These are phyloP conservation scores for Sparassis latifolia DNA, from an alignment of 1,284 basidiomycete genomes.

Conservation along the genomic window DNA sequence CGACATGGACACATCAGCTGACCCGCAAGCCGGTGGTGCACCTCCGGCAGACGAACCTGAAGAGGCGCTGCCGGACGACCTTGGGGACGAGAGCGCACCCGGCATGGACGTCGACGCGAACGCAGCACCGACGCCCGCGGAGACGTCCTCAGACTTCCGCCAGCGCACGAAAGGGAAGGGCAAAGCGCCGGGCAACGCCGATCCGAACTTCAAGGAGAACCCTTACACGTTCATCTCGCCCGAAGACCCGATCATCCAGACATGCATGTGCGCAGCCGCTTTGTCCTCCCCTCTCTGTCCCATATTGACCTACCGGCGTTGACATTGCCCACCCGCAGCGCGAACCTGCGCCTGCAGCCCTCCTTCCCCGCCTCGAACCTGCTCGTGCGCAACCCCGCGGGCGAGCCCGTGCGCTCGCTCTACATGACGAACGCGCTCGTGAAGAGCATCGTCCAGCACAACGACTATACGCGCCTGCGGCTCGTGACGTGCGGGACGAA, in stretches of 20 bases:
- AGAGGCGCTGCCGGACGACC: conserved; percentile 12
- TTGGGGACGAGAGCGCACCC: conserved; percentile 10
- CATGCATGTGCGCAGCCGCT: conserved; percentile 53
- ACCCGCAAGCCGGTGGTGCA: not conserved
- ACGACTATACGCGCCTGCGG: conserved; percentile 82
- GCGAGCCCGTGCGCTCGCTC: conserved; percentile 74
- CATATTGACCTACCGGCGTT: not conserved
- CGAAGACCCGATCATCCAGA: conserved; percentile 63
- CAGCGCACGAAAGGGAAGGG: conserved; percentile 18
- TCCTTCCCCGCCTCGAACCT: conserved; percentile 73
- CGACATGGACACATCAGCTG: conserved; percentile 10
- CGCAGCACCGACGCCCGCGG: not conserved
- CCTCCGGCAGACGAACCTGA: conserved; percentile 9
- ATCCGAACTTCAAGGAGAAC: conserved; percentile 78
- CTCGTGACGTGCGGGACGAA: conserved; percentile 92
- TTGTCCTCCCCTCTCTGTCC: not conserved
- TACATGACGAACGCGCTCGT: conserved; percentile 89
- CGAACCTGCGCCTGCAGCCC: conserved; percentile 69
- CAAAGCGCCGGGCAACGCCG: conserved; percentile 27
- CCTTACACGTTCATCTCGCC: conserved; percentile 80
- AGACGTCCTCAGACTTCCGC: conserved; percentile 12
- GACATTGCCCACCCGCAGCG: conserved; percentile 32
- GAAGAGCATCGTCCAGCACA: conserved; percentile 72
- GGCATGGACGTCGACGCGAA: conserved; percentile 15
- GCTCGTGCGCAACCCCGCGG: conserved; percentile 84